Evolutionary conservation across 2,329 filamentous ascomycete species (phyloP).

Genomic region (Trichoderma sp.): DNA sequence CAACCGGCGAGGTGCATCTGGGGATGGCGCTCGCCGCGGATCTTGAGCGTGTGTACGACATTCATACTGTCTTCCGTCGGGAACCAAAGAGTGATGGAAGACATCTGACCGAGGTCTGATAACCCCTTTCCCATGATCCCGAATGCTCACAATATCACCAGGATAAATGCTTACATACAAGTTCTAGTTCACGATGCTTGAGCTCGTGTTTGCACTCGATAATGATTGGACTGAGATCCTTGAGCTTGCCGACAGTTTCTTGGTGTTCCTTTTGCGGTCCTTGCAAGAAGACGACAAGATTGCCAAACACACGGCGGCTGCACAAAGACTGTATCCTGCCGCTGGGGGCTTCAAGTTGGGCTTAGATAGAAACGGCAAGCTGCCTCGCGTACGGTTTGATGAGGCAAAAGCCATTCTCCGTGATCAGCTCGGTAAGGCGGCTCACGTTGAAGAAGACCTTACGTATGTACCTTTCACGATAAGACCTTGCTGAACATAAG

Average conservation of each 20-base stretch:
- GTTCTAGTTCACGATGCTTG: constrained; percentile 12
- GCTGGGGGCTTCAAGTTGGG: constrained; percentile 4
- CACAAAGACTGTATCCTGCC: constrained; percentile 11
- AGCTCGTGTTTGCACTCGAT: constrained; percentile 4
- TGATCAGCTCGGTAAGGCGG: neutral
- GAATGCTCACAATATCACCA: neutral
- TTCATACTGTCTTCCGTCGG: constrained; percentile 3
- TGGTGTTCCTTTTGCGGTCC: constrained; percentile 6
- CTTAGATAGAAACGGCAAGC: constrained; percentile 2
- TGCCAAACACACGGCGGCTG: neutral
- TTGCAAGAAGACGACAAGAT: constrained; percentile 10
- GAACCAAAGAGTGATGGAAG: constrained; percentile 8
- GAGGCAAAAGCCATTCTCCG: constrained; percentile 11
- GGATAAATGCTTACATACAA: neutral
- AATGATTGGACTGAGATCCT: constrained; percentile 11
- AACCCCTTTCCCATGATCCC: neutral
- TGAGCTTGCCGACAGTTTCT: constrained; percentile 7
- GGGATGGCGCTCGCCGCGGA: constrained; percentile 3
- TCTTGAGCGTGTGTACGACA: constrained; percentile 7
- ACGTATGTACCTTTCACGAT: neutral
- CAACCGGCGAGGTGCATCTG: neutral
- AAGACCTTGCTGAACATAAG: neutral
- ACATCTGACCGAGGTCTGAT: constrained; percentile 9
- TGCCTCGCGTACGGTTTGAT: constrained; percentile 1
- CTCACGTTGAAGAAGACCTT: neutral